Percentiles rank a stretch among this genome's conserved stretches.
Evolutionary conservation across 148 eudicot species (phyloP).

Genomic region (Selenicereus undatus): DNA sequence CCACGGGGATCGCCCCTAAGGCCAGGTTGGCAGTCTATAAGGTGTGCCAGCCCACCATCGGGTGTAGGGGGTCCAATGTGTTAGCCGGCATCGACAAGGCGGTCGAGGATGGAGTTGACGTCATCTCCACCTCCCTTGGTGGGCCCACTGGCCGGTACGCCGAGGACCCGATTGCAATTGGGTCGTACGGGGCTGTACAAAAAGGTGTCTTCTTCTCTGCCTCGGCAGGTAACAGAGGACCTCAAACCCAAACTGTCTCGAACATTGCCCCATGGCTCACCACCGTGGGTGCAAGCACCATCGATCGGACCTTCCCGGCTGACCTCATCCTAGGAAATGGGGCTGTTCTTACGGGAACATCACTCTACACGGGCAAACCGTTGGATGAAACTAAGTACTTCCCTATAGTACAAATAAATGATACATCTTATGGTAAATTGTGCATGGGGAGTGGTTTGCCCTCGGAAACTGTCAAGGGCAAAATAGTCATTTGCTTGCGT

Average conservation of each 20-base stretch:
- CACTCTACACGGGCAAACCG: slow-evolving; percentile 15
- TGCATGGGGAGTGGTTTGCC: background rate
- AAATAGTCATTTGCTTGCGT: slow-evolving; percentile 30
- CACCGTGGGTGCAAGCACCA: slow-evolving; percentile 59
- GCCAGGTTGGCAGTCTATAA: slow-evolving; percentile 66
- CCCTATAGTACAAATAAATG: background rate
- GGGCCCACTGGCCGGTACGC: slow-evolving; percentile 12
- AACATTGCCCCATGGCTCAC: slow-evolving; percentile 68
- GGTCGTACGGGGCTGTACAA: slow-evolving; percentile 46
- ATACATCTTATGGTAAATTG: slow-evolving; percentile 18
- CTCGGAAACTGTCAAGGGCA: slow-evolving; percentile 25
- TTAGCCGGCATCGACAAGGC: slow-evolving; percentile 64
- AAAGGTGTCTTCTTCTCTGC: slow-evolving; percentile 53
- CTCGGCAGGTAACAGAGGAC: slow-evolving; percentile 55
- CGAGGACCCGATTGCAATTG: slow-evolving; percentile 28
- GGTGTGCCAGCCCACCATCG: slow-evolving; percentile 38
- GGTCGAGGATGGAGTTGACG: slow-evolving; percentile 51
- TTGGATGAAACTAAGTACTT: background rate
- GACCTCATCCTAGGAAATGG: slow-evolving; percentile 18
- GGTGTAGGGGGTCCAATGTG: slow-evolving; percentile 44
- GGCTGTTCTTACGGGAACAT: background rate
- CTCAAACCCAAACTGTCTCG: background rate
- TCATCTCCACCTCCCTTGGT: slow-evolving; percentile 62
- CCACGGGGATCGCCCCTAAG: slow-evolving; percentile 61
- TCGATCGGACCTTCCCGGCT: slow-evolving; percentile 57